Percentiles rank a stretch among this genome's conserved stretches.
These are phyloP conservation scores for Biscogniauxia marginata DNA, from an alignment of 2,329 filamentous ascomycete species.

Conservation along the genomic window DNA sequence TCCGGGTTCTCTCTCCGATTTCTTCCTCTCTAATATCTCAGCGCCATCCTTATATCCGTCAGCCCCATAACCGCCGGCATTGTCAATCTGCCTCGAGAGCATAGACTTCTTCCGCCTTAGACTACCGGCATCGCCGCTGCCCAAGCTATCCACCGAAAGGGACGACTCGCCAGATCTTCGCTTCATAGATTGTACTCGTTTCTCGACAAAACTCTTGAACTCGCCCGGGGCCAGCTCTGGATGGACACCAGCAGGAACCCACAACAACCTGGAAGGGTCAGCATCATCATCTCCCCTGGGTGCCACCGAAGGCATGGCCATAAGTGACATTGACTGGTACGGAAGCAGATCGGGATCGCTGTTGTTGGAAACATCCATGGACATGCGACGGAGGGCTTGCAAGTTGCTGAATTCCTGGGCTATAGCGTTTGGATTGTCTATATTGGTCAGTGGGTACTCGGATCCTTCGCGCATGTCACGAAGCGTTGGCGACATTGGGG, in stretches of 20 bases:
- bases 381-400: constrained; percentile 86
- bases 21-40: constrained; percentile 72
- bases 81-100: constrained; percentile 88
- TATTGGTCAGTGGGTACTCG: constrained; percentile 82
- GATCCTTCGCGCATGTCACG: constrained; percentile 60
- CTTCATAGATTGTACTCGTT: constrained; percentile 85
- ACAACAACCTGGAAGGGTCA: constrained; percentile 84
- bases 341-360: constrained; percentile 74
- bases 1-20: constrained; percentile 52
- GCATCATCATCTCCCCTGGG: constrained; percentile 75
- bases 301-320: constrained; percentile 70
- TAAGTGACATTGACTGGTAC: constrained; percentile 61
- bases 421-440: constrained; percentile 84
- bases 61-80: constrained; percentile 54
- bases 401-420: constrained; percentile 91
- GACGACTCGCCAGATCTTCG: constrained; percentile 73
- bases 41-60: constrained; percentile 80
- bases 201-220: constrained; percentile 95
- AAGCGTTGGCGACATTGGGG: constrained; percentile 50
- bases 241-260: constrained; percentile 93
- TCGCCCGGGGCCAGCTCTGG: constrained; percentile 93
- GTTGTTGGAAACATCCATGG: constrained; percentile 82
- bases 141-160: constrained; percentile 57
- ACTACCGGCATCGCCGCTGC: constrained; percentile 56
- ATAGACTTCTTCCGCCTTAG: constrained; percentile 90